A percentile compares a stretch with the other conserved stretches of the same genome.
phyloP scores from a whole-genome alignment of 2,329 filamentous ascomycete species.

The Domatiomyces globalis region DNA sequence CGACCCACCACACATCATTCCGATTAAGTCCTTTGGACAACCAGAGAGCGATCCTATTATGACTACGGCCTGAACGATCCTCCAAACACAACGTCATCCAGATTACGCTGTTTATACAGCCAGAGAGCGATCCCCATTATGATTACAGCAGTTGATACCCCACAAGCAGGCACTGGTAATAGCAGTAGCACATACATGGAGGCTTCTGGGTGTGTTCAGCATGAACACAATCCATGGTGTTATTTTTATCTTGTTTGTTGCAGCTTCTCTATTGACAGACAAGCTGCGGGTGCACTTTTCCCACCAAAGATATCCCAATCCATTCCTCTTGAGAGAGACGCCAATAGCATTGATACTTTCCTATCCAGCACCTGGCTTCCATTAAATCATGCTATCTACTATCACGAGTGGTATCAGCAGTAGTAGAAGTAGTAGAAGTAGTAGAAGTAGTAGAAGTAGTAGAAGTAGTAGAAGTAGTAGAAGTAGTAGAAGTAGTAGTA shows the following conservation, averaged over 20 bases:
- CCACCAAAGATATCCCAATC: neutral
- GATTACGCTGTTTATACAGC: no score
- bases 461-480: constrained; percentile 13
- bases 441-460: constrained; percentile 3
- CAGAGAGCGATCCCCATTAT: no score
- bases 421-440: neutral
- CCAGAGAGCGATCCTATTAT: no score
- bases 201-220: neutral
- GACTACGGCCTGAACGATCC: no score
- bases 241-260: neutral
- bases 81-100: no score
- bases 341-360: neutral
- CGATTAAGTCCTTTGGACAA: no score
- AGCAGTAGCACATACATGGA: neutral
- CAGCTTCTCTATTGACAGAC: neutral
- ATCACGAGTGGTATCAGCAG: neutral
- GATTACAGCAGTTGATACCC: neutral
- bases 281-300: neutral
- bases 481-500: constrained; percentile 13
- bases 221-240: neutral
- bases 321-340: neutral
- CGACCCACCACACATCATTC: no score
- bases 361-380: neutral
- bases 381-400: neutral
- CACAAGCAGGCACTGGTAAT: neutral